Conservation (phyloP, 2,329 filamentous ascomycete genomes). For the Pezicula carpinea region DNA sequence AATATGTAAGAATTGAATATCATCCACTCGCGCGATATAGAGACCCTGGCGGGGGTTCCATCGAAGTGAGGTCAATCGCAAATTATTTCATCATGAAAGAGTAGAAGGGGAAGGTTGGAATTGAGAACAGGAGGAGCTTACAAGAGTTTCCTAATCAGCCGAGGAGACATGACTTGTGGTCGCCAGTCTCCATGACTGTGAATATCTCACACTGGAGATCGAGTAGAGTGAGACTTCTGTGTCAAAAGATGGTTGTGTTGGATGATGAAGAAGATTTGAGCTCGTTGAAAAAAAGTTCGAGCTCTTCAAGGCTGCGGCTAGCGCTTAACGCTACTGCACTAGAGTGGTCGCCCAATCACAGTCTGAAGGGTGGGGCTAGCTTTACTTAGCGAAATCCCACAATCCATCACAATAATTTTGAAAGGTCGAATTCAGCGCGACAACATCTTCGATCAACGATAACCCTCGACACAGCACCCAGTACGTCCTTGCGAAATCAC, state of each 20-base stretch:
- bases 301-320: background rate
- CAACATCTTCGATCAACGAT: conserved; percentile 19
- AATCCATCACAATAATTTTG: conserved; percentile 10
- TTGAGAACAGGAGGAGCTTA: background rate
- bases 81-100: conserved; percentile 89
- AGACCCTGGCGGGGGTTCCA: conserved; percentile 90
- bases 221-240: too few relatives aligned
- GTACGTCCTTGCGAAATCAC: conserved; percentile 22
- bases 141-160: too few relatives aligned
- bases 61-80: conserved; percentile 88
- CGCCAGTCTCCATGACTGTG: background rate
- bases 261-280: background rate
- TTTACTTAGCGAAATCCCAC: too few relatives aligned
- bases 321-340: background rate
- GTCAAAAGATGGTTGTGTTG: background rate
- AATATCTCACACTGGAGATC: background rate
- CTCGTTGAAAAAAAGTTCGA: background rate
- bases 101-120: conserved; percentile 3
- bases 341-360: background rate
- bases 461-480: conserved; percentile 26
- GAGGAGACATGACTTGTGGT: background rate
- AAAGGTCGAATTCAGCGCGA: conserved; percentile 11
- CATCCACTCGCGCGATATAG: conserved; percentile 72
- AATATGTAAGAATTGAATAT: conserved; percentile 99
- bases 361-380: too few relatives aligned